Conservation (phyloP, 1,284 basidiomycete genomes). For the Ceratobasidium sp. region DNA sequence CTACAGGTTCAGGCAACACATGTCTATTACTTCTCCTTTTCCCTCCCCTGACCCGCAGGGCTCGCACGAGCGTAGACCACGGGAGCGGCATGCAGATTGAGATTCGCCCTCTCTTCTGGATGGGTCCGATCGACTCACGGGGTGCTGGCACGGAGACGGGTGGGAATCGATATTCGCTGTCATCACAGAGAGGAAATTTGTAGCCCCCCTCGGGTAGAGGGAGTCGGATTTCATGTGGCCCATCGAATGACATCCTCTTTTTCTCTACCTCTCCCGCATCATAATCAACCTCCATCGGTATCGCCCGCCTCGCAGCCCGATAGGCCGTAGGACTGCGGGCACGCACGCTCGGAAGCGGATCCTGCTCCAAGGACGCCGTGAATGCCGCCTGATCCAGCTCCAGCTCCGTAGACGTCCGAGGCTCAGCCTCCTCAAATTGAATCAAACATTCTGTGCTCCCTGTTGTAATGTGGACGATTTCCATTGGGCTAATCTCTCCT, state of each 20-base stretch:
- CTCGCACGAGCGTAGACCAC: slow-evolving; percentile 15
- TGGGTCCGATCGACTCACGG: background rate
- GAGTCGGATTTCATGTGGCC: background rate
- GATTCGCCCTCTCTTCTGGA: background rate
- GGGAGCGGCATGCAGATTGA: slow-evolving; percentile 9
- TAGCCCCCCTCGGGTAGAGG: slow-evolving; percentile 19
- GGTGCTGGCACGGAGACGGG: background rate
- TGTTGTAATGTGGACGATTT: slow-evolving; percentile 5
- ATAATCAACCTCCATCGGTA: slow-evolving; percentile 33
- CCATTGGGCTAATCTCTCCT: background rate
- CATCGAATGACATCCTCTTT: background rate
- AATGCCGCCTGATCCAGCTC: slow-evolving; percentile 35
- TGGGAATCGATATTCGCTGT: slow-evolving; percentile 1
- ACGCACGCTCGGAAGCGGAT: slow-evolving; percentile 29
- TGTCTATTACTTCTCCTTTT: slow-evolving; percentile 10
- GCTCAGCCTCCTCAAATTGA: slow-evolving; percentile 23
- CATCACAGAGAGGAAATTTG: slow-evolving; percentile 20
- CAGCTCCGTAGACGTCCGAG: slow-evolving; percentile 38
- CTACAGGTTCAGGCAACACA: slow-evolving; percentile 29
- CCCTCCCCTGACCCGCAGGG: background rate
- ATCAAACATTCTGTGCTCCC: background rate
- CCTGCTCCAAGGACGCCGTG: slow-evolving; percentile 28
- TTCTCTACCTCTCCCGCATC: background rate
- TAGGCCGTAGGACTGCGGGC: slow-evolving; percentile 33
- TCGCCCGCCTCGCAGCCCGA: slow-evolving; percentile 8